Evolutionary conservation across 2,329 filamentous ascomycete genomes (phyloP).

Genomic region (Nannizziopsis arthrosporioides): DNA sequence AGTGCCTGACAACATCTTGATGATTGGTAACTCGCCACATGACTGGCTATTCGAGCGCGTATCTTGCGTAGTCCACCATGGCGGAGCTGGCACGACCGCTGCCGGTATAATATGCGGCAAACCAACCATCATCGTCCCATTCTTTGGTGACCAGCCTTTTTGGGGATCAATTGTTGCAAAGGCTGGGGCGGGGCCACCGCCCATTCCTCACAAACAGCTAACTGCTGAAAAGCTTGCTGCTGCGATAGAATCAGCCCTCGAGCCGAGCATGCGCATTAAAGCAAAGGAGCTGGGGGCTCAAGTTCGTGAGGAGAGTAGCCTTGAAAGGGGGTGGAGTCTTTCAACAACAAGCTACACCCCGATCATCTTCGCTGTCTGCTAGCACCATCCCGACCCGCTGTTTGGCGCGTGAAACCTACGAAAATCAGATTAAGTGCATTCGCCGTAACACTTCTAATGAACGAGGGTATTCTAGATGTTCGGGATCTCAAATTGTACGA

Average conservation of each 20-base stretch:
- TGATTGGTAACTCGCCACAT: conserved; percentile 75
- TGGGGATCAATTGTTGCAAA: conserved; percentile 67
- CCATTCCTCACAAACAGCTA: conserved; percentile 57
- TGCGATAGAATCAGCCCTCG: conserved; percentile 51
- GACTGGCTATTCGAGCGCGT: conserved; percentile 81
- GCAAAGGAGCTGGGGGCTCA: conserved; percentile 48
- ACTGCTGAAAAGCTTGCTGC: conserved; percentile 54
- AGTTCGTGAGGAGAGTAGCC: conserved; percentile 55
- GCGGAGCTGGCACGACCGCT: conserved; percentile 76
- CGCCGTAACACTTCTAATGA: conserved; percentile 57
- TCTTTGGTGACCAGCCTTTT: conserved; percentile 77
- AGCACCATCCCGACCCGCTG: conserved; percentile 55
- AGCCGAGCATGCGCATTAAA: conserved; percentile 47
- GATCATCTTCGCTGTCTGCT: conserved; percentile 59
- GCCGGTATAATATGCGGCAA: conserved; percentile 71
- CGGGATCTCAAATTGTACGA: conserved; percentile 58
- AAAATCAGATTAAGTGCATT: conserved; percentile 58
- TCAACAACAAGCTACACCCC: conserved; percentile 58
- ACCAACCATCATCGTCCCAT: conserved; percentile 73
- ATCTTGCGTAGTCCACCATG: conserved; percentile 74
- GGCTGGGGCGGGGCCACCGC: conserved; percentile 59
- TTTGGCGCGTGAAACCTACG: conserved; percentile 62
- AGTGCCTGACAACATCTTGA: conserved; percentile 65
- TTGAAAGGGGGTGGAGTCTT: conserved; percentile 54
- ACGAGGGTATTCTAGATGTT: conserved; percentile 53